A percentile compares a stretch with the other conserved stretches of the same genome.
phyloP scores from a whole-genome alignment of 2,329 filamentous ascomycete genomes.

The Byssochlamys sp. region DNA sequence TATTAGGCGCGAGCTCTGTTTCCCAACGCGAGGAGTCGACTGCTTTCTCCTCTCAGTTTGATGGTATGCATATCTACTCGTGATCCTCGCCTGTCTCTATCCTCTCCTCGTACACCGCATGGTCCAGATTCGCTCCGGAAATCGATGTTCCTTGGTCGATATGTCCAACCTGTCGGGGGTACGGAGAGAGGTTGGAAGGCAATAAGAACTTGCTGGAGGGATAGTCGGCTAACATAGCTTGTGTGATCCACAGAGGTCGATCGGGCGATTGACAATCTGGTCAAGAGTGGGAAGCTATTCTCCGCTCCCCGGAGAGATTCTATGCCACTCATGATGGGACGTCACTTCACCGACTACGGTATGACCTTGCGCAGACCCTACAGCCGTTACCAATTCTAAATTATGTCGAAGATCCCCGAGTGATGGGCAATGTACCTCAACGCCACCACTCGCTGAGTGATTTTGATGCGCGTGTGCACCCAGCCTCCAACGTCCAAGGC shows the following conservation, averaged over 20 bases:
- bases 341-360: constrained; percentile 53
- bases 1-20: constrained; percentile 62
- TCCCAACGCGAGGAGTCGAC: constrained; percentile 63
- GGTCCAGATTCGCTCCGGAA: neutral
- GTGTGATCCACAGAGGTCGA: constrained; percentile 68
- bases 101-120: neutral
- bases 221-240: constrained; percentile 15
- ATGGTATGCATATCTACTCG: constrained; percentile 54
- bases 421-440: constrained; percentile 52
- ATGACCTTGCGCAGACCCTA: constrained; percentile 25
- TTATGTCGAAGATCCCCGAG: constrained; percentile 55
- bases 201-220: neutral
- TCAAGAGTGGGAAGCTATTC: constrained; percentile 94
- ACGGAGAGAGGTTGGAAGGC: neutral
- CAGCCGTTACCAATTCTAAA: constrained; percentile 17
- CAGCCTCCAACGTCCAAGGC: constrained; percentile 72
- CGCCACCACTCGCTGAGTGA: constrained; percentile 80
- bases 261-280: constrained; percentile 84
- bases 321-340: constrained; percentile 53
- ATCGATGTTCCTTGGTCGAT: neutral
- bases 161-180: neutral
- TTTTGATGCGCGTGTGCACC: constrained; percentile 67
- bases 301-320: constrained; percentile 68
- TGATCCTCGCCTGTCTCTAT: neutral
- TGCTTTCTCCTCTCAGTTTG: constrained; percentile 79